phyloP scores from a whole-genome alignment of 352 stramenopile species.

The Phytophthora pseudosyringae region DNA sequence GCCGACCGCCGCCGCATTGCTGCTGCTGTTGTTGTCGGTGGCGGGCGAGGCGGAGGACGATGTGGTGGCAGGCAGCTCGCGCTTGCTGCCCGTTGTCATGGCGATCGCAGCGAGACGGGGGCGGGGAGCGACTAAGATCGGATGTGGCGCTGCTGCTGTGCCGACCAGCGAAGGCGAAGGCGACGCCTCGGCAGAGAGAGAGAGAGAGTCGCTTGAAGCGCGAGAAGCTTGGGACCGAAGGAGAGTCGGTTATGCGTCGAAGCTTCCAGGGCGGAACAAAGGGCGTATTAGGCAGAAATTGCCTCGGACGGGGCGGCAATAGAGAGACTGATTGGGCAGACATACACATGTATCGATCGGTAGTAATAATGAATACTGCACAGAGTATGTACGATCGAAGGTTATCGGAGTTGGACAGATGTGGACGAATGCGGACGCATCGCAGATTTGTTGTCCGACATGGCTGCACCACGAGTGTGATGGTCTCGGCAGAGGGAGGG shows the following conservation, averaged over 20 bases:
- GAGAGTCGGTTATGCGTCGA: constrained; percentile 21
- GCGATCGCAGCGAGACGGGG: not conserved
- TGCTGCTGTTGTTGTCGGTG: constrained; percentile 11
- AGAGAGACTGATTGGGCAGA: constrained; percentile 3
- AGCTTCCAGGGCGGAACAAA: constrained; percentile 25
- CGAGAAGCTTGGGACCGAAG: constrained; percentile 20
- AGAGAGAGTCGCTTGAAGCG: constrained; percentile 31
- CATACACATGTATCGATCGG: not conserved
- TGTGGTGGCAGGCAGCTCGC: constrained; percentile 23
- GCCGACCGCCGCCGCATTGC: constrained; percentile 9
- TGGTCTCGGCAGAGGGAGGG: constrained; percentile 9
- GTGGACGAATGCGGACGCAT: constrained; percentile 8
- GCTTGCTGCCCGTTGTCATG: constrained; percentile 49
- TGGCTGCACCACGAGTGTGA: constrained; percentile 5
- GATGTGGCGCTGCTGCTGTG: constrained; percentile 1
- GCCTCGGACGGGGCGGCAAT: not conserved
- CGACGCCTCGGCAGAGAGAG: constrained; percentile 39
- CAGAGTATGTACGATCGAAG: constrained; percentile 1
- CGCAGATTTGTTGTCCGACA: not conserved
- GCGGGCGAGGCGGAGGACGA: constrained; percentile 13
- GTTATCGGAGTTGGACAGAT: not conserved
- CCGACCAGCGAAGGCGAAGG: not conserved
- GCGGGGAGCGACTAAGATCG: constrained; percentile 12
- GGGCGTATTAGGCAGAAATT: constrained; percentile 3
- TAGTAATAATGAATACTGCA: not conserved